Base-by-base conservation (phyloP, 768 basidiomycete species). In the Auricularia sp. region DNA sequence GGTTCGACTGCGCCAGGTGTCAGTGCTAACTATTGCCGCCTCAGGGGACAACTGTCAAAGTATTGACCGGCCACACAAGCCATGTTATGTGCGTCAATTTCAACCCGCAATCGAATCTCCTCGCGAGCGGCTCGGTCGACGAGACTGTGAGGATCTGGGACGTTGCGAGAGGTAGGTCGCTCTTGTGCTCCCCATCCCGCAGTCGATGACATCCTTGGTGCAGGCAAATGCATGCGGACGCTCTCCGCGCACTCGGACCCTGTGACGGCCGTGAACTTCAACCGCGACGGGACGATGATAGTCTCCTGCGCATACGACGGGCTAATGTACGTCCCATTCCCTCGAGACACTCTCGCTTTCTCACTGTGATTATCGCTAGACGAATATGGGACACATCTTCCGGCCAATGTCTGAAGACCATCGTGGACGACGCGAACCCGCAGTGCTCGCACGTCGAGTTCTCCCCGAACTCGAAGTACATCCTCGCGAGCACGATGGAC, bases 131-230 rank as follows among this genome's bases (percentile, higher is more conserved):
- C 36, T 90, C 91, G 1, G 95, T 90, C 71, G 97, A 99, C 70
- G 97, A 99, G 78, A 93, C 90, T 16, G 91, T 98, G 18, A 84
- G 92, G 60, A 82, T 98, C n/a, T 98, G 96, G 96, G 95, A 99
- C 73, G 87, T 96, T 34, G 86, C 90, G 33, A 80, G 87, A 83
- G 93, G 93, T 93, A 67, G 18, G 74, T 67, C 36, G 5, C 56
- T 14, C 47, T 18, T 51, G 47, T 62, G 8, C 23, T 34, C 12
- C 36, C 47, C 39, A 42, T 42, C 56, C 36, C 14, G 6, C 16
- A 21, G 34, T 3, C 62, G 61, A 18, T 35, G 14, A 47, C 23
- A 36, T 36, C 59, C 43, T 4, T 62, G 35, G 42, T 21, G 35
- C 65, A 94, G 96, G 91, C 18, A 88, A 83, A 71, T 85, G 87